Conservation (phyloP, 2,329 filamentous ascomycete genomes). For the Fusarium illudens region DNA sequence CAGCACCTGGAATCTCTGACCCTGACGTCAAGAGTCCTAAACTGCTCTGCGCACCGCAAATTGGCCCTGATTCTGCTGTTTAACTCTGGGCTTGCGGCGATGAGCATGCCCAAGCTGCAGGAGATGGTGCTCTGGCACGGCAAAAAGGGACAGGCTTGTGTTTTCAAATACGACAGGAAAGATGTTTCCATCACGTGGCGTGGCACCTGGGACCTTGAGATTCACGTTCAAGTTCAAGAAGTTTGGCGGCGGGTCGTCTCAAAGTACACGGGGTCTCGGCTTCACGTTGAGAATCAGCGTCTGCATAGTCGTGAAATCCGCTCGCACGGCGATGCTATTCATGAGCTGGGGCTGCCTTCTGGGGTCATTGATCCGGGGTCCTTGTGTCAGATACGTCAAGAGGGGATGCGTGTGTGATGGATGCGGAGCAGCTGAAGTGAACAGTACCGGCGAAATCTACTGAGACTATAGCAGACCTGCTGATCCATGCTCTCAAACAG, state of each 20-base stretch:
- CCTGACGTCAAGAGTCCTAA: not conserved
- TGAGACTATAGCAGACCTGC: no score
- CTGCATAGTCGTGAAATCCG: not conserved
- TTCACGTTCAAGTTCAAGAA: not conserved
- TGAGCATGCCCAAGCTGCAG: not conserved
- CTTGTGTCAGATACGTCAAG: not conserved
- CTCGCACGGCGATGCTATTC: not conserved
- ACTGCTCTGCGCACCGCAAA: no score
- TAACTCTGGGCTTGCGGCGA: not conserved
- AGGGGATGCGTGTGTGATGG: no score
- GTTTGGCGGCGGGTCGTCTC: not conserved
- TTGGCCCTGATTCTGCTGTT: no score
- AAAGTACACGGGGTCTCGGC: not conserved
- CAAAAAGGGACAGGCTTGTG: not conserved
- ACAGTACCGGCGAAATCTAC: no score
- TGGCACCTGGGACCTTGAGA: not conserved
- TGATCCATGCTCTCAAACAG: no score
- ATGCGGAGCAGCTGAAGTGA: no score
- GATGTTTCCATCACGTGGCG: not conserved
- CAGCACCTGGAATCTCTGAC: not conserved
- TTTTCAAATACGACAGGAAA: not conserved
- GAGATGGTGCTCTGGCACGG: not conserved
- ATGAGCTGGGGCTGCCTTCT: not conserved
- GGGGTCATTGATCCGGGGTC: not conserved
- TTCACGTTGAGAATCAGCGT: not conserved